phyloP scores from a whole-genome alignment of 2,329 filamentous ascomycete species.

The Emergomyces africanus region DNA sequence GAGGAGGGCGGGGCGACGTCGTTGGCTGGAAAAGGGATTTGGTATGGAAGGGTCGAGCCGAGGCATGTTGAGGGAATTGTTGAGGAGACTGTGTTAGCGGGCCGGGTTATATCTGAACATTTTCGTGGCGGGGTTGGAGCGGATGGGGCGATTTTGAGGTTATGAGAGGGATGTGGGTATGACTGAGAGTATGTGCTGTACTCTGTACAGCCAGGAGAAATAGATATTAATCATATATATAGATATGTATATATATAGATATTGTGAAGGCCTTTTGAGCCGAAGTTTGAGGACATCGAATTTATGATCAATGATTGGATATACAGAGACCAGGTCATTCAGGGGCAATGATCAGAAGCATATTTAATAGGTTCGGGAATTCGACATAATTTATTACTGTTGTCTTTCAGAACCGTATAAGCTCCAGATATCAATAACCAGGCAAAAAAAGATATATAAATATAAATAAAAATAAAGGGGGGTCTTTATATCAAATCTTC shows the following conservation, averaged over 20 bases:
- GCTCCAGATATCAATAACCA: no score
- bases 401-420: no score
- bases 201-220: background rate
- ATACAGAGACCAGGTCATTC: no score
- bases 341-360: background rate
- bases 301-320: background rate
- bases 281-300: no score
- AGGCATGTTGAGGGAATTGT: slow-evolving; percentile 86
- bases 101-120: slow-evolving; percentile 73
- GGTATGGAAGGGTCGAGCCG: slow-evolving; percentile 71
- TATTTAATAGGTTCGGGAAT: no score
- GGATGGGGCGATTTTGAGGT: slow-evolving; percentile 56
- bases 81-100: slow-evolving; percentile 71
- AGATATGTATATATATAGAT: background rate
- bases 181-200: background rate
- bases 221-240: background rate
- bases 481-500: no score
- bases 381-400: no score
- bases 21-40: slow-evolving; percentile 46
- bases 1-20: slow-evolving; percentile 12
- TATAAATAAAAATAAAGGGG: no score
- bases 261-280: no score
- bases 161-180: slow-evolving; percentile 11
- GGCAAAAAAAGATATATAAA: no score
- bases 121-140: slow-evolving; percentile 78